Evolutionary conservation across 2,329 filamentous ascomycete genomes (phyloP), one percentile per base, ranked within the genome.

Genomic region (Colletotrichum gigasporum): DNA sequence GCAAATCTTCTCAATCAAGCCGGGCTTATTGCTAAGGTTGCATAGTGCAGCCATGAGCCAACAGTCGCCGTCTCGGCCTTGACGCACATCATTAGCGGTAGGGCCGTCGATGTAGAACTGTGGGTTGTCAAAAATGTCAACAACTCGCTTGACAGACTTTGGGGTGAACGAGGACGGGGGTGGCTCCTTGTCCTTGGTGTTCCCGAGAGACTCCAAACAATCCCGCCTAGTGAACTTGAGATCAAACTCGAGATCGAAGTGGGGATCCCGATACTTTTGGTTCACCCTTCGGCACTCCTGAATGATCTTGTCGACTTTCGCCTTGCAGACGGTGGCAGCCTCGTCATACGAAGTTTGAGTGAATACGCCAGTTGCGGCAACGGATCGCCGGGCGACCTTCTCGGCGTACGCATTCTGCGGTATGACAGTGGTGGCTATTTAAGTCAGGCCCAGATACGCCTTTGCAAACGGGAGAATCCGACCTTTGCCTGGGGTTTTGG

Each of bases 11-110:
- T 94, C 88, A 55, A 96, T 91, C 66, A 94, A 75, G 0, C 86
- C 88, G 18, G 85, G 79, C 75, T 92, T 91, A 72, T 92, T 93
- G 69, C 88, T 90, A 66, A 96, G 83, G 0, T 91, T 93, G 66
- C 90, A 92, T 41, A 96, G 77, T 1, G 92, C 91, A 6, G 93
- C 90, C 80, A 97, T 88, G 61, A 96, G 87, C 92, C 93, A 97
- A 75, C 93, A 96, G 72, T 97, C 92, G 2, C 93, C 93, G 67
- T 90, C 88, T 8, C 86, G 84, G 2, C 93, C 93, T 74, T 96
- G 93, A 30, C 90, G 86, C 18, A 96, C 90, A 75, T 96, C 92
- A 67, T 90, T 90, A 16, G 91, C 90, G 8, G 87, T 90, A 2
- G 91, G 89, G 0, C 91, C 91, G 68, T 94, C 91, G 65, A 93